Evolutionary conservation across 768 basidiomycete species (phyloP).

Genomic region (Mycena vitilis): DNA sequence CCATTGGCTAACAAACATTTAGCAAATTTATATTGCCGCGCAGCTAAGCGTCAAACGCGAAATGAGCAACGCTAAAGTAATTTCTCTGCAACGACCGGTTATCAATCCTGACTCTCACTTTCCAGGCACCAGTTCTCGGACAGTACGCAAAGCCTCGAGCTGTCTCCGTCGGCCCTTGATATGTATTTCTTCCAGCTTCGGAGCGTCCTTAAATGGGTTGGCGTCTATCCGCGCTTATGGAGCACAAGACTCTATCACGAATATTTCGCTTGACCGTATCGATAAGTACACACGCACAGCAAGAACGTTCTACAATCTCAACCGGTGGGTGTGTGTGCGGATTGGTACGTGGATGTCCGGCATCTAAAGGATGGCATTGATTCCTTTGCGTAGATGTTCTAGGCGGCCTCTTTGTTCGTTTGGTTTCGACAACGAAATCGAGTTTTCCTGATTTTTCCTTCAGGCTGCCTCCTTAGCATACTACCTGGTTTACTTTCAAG

Average conservation of each 20-base stretch:
- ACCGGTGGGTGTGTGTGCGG: slow-evolving; percentile 52
- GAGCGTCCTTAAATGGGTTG: slow-evolving; percentile 41
- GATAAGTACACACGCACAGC: slow-evolving; percentile 53
- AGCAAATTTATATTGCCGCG: slow-evolving; percentile 43
- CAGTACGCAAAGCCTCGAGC: slow-evolving; percentile 44
- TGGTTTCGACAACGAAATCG: not conserved
- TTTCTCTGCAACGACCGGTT: not conserved
- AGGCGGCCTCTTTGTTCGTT: slow-evolving; percentile 55
- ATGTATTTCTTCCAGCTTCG: slow-evolving; percentile 41
- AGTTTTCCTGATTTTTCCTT: not conserved
- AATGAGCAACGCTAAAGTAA: slow-evolving; percentile 39
- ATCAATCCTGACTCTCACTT: not conserved
- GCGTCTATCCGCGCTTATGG: slow-evolving; percentile 62
- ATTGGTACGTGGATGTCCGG: slow-evolving; percentile 32
- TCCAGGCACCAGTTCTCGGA: slow-evolving; percentile 41
- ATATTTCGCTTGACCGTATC: slow-evolving; percentile 51
- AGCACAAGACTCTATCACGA: slow-evolving; percentile 52
- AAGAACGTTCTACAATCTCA: slow-evolving; percentile 53
- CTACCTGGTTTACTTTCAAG: slow-evolving; percentile 52
- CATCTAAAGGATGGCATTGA: not conserved
- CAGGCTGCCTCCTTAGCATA: slow-evolving; percentile 51
- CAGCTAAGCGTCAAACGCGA: slow-evolving; percentile 43
- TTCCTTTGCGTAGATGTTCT: slow-evolving; percentile 45
- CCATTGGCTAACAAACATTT: not conserved
- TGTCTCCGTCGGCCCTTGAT: not conserved